A percentile compares a stretch with the other conserved stretches of the same genome.
These are phyloP conservation scores for Butyriboletus pseudospeciosus DNA, from an alignment of 1,284 basidiomycete genomes.

Conservation along the genomic window DNA sequence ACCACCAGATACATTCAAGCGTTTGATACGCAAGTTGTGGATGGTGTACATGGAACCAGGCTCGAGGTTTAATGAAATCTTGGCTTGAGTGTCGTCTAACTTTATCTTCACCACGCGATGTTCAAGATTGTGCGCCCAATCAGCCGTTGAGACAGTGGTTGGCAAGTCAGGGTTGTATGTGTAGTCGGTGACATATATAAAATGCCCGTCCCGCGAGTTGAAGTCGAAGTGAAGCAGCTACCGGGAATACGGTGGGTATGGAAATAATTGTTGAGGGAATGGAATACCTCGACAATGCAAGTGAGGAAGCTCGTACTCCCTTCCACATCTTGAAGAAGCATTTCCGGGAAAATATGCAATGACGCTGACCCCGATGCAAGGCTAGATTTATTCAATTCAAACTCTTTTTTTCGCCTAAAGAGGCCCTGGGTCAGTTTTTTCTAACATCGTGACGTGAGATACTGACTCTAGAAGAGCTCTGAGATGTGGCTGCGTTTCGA, in stretches of 20 bases:
- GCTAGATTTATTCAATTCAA: conserved; percentile 31
- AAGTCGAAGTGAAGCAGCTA: conserved; percentile 47
- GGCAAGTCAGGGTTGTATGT: conserved; percentile 47
- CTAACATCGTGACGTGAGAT: not conserved
- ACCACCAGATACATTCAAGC: conserved; percentile 21
- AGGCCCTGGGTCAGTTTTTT: conserved; percentile 3
- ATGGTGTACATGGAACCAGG: conserved; percentile 47
- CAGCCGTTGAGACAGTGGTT: conserved; percentile 23
- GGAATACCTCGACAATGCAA: conserved; percentile 55
- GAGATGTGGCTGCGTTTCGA: conserved; percentile 38
- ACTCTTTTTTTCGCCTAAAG: conserved; percentile 53
- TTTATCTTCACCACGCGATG: conserved; percentile 53
- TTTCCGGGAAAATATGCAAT: conserved; percentile 40
- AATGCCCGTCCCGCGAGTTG: conserved; percentile 30
- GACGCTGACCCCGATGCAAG: conserved; percentile 19
- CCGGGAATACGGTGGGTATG: conserved; percentile 2
- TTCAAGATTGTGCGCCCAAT: conserved; percentile 41
- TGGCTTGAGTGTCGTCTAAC: conserved; percentile 47
- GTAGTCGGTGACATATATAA: conserved; percentile 66
- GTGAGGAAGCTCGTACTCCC: conserved; percentile 43
- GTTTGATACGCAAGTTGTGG: conserved; percentile 47
- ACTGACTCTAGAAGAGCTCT: conserved; percentile 52
- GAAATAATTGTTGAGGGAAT: not conserved
- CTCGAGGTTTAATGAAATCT: conserved; percentile 38
- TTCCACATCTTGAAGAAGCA: conserved; percentile 45